Evolutionary conservation across 2,329 filamentous ascomycete species (phyloP), one percentile per base, ranked within the genome.

Genomic region (Pseudocercospora macadamiae): DNA sequence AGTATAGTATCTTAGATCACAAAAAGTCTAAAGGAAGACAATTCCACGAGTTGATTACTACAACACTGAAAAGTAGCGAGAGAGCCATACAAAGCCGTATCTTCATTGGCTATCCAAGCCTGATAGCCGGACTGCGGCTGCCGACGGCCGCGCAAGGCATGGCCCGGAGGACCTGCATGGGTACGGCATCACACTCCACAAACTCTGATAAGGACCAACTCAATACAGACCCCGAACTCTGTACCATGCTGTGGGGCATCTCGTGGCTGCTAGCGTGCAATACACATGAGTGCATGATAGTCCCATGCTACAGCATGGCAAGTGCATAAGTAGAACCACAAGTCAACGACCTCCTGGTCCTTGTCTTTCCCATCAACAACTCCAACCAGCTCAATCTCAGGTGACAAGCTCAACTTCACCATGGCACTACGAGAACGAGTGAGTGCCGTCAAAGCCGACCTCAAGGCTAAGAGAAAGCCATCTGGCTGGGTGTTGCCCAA

Each of bases 401-500:
- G n/a, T n/a, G n/a, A n/a, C n/a, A n/a, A n/a, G n/a, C n/a, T n/a
- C n/a, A n/a, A n/a, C n/a, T n/a, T n/a, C n/a, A n/a, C n/a, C n/a
- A 61, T 61, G 28, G 57, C 62, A 30, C 39, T 71, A n/a, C 65
- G 66, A 28, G 60, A 66, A 28, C 66, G 74, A n/a, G 44, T 73
- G 51, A 59, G 63, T 9, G 62, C 64, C 47, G 64, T 71, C 55
- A 74, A 74, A 61, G 68, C 64, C 25, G 64, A 71, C 37, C 60
- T 74, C 10, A 73, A 70, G 61, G 62, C 66, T 25, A 77, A 76
- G 66, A 70, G 59, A 5, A 73, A 69, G 53, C 67, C 64, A 19
- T 72, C 70, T 10, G 76, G 75, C 67, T 79, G 76, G 76, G 64
- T 77, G 14, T 63, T 79, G 4, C 75, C 75, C 21, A 74, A 74